phyloP scores from a whole-genome alignment of 2,329 filamentous ascomycete genomes.

The Ceratocystis eucalypticola region DNA sequence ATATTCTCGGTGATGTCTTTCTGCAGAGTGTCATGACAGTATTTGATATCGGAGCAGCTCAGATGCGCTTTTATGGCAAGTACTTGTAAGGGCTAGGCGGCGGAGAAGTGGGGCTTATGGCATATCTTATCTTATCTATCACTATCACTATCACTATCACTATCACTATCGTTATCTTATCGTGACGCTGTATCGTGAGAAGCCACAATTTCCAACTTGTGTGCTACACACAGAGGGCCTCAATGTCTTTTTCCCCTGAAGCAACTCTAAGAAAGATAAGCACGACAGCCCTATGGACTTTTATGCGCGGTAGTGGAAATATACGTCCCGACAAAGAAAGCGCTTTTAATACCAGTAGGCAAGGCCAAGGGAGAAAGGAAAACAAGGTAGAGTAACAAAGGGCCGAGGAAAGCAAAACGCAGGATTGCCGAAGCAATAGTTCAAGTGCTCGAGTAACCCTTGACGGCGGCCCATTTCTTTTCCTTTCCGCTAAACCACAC shows the following conservation, averaged over 20 bases:
- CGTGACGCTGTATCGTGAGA: background rate
- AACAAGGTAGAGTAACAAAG: too few relatives aligned
- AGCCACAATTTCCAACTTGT: background rate
- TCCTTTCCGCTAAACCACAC: too few relatives aligned
- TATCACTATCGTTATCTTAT: background rate
- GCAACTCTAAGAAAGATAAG: too few relatives aligned
- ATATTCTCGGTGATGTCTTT: constrained; percentile 38
- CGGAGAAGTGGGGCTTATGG: background rate
- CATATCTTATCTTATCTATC: background rate
- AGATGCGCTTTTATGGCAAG: constrained; percentile 32
- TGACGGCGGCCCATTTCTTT: too few relatives aligned
- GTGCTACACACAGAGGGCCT: too few relatives aligned
- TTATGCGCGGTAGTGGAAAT: too few relatives aligned
- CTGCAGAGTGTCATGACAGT: constrained; percentile 38
- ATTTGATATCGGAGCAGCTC: constrained; percentile 34
- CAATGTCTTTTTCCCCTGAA: too few relatives aligned
- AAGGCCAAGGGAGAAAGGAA: too few relatives aligned
- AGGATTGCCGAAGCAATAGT: background rate
- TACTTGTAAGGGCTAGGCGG: constrained; percentile 6
- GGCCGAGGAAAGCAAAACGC: background rate
- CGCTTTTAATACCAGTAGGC: too few relatives aligned
- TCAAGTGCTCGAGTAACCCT: background rate
- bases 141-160: background rate
- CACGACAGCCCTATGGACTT: too few relatives aligned
- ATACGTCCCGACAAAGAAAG: too few relatives aligned